phyloP scores from a whole-genome alignment of 2,329 filamentous ascomycete genomes.

The Fusarium annulatum region DNA sequence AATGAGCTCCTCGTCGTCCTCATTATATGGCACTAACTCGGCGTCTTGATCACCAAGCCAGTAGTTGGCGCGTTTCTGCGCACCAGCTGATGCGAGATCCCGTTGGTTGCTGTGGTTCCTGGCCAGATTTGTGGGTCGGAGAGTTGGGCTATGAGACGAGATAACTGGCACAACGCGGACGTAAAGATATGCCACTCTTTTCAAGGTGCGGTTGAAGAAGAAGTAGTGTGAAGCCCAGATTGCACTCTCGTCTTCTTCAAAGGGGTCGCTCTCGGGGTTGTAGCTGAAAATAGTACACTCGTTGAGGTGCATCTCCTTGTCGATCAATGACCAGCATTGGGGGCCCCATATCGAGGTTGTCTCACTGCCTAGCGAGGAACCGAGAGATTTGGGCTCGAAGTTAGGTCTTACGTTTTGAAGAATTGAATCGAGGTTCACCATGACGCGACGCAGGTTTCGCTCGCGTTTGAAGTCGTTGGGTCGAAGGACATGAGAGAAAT shows the following conservation, averaged over 20 bases:
- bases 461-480: conserved; percentile 92
- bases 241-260: conserved; percentile 89
- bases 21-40: conserved; percentile 57
- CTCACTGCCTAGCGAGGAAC: conserved; percentile 55
- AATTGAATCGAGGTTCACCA: conserved; percentile 88
- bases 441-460: conserved; percentile 80
- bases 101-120: conserved; percentile 42
- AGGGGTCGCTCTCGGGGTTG: conserved; percentile 88
- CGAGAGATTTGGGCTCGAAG: conserved; percentile 57
- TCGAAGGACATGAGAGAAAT: conserved; percentile 92
- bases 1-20: conserved; percentile 60
- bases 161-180: conserved; percentile 87
- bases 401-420: conserved; percentile 85
- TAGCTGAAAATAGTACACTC: conserved; percentile 93
- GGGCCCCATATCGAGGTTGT: conserved; percentile 81
- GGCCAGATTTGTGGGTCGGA: conserved; percentile 50
- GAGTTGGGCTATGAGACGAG: conserved; percentile 68
- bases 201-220: conserved; percentile 93
- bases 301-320: conserved; percentile 92
- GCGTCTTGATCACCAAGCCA: conserved; percentile 81
- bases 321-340: conserved; percentile 89
- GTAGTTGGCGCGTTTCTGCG: conserved; percentile 81
- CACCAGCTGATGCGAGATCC: conserved; percentile 50
- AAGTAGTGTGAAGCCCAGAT: conserved; percentile 98
- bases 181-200: conserved; percentile 94